Evolutionary conservation across 495 filamentous ascomycete species (phyloP).

Genomic region (Penicillium steckii): DNA sequence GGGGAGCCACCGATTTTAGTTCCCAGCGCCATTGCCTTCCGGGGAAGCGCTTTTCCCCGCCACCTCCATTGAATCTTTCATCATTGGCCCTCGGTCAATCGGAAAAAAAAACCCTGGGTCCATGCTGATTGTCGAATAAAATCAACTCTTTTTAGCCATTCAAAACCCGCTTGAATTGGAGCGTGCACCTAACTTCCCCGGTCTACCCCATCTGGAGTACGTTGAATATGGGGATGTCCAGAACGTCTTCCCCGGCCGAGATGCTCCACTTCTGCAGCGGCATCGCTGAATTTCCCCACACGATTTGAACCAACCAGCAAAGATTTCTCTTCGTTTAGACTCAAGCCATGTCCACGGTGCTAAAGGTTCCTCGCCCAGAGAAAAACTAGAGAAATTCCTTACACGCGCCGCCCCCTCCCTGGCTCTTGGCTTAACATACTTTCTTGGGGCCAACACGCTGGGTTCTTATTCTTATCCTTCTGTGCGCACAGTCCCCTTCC

Average conservation of each 20-base stretch:
- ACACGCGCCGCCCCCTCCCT: too few relatives aligned
- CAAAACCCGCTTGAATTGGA: not conserved
- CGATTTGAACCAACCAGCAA: slow-evolving; percentile 2
- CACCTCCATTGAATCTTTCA: not conserved
- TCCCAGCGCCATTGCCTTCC: not conserved
- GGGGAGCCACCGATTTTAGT: not conserved
- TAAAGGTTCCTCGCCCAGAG: slow-evolving; percentile 1
- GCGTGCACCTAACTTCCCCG: slow-evolving; percentile 1
- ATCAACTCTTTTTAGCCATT: not conserved
- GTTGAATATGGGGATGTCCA: not conserved
- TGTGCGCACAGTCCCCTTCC: slow-evolving; percentile 8
- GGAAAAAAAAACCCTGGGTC: slow-evolving; percentile 2
- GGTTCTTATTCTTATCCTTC: slow-evolving; percentile 4
- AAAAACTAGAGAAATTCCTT: not conserved
- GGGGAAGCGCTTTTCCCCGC: slow-evolving; percentile 30
- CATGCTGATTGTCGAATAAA: slow-evolving; percentile 11
- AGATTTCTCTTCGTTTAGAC: slow-evolving; percentile 3
- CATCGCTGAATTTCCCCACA: slow-evolving; percentile 17
- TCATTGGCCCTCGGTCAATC: slow-evolving; percentile 13
- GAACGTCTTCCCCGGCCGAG: not conserved
- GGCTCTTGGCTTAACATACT: too few relatives aligned
- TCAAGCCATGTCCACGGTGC: not conserved
- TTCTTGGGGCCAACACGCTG: slow-evolving; percentile 12
- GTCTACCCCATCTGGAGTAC: slow-evolving; percentile 14
- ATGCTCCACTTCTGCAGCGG: slow-evolving; percentile 12